phyloP scores from a whole-genome alignment of 2,329 filamentous ascomycete genomes.

The Pseudogymnoascus sp. region DNA sequence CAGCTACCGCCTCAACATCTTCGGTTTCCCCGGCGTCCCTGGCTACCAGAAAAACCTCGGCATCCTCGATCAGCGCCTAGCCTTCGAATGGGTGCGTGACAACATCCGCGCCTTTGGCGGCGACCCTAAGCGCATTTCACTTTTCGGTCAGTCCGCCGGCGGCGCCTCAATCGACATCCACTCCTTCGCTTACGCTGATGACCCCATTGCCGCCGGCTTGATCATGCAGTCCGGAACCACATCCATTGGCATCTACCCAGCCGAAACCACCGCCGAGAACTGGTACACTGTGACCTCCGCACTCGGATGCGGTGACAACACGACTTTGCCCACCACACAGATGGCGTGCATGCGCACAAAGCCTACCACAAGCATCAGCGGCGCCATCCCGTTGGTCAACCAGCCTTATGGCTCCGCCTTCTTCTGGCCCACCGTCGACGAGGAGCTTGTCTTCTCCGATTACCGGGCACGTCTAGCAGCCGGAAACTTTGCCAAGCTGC shows the following conservation, averaged over 20 bases:
- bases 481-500: slow-evolving; percentile 10
- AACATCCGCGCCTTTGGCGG: slow-evolving; percentile 53
- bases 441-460: slow-evolving; percentile 12
- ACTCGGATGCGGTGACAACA: slow-evolving; percentile 6
- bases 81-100: slow-evolving; percentile 48
- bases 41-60: slow-evolving; percentile 31
- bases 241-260: neutral
- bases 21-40: slow-evolving; percentile 20
- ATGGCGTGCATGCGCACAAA: slow-evolving; percentile 11
- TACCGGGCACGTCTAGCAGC: slow-evolving; percentile 7
- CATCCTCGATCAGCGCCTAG: slow-evolving; percentile 49
- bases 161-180: slow-evolving; percentile 41
- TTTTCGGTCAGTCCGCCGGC: slow-evolving; percentile 26
- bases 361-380: slow-evolving; percentile 6
- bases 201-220: slow-evolving; percentile 25
- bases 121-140: slow-evolving; percentile 32
- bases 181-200: slow-evolving; percentile 24
- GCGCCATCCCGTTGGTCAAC: slow-evolving; percentile 8
- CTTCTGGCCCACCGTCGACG: slow-evolving; percentile 9
- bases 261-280: slow-evolving; percentile 12
- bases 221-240: slow-evolving; percentile 18
- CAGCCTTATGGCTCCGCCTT: neutral
- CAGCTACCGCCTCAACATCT: slow-evolving; percentile 34
- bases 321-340: slow-evolving; percentile 8
- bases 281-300: slow-evolving; percentile 9